Conservation (phyloP, 306 rosid species). For the Gynostemma pentaphyllum region DNA sequence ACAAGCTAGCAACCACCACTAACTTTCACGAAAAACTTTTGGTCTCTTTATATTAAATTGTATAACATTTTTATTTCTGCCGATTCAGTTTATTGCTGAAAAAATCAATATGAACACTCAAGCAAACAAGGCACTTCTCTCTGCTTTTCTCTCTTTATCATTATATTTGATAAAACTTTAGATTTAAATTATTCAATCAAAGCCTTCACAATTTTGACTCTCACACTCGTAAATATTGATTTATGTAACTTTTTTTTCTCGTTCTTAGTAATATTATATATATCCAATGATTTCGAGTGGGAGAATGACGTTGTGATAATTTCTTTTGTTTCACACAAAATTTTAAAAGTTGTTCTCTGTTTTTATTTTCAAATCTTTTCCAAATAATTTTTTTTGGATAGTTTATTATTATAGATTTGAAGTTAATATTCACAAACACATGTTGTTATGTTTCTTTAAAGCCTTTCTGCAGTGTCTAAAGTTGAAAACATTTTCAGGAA, state of each 20-base stretch:
- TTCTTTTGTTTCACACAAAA: no score
- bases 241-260: no score
- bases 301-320: no score
- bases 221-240: no score
- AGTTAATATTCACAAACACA: no score
- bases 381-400: no score
- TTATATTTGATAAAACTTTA: not conserved
- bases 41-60: not conserved
- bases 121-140: not conserved
- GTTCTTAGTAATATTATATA: no score
- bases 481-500: constrained; percentile 15
- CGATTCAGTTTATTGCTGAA: not conserved
- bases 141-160: not conserved
- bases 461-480: not conserved
- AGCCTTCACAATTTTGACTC: not conserved
- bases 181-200: no score
- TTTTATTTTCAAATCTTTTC: no score
- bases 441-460: not conserved
- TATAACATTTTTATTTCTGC: not conserved
- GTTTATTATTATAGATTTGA: no score
- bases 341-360: no score
- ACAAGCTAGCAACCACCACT: not conserved
- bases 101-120: not conserved
- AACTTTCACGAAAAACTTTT: not conserved
- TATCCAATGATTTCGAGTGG: no score